Evolutionary conservation across 192 early-diverging fungal species (phyloP).

Genomic region (Backusella liffmaniae): DNA sequence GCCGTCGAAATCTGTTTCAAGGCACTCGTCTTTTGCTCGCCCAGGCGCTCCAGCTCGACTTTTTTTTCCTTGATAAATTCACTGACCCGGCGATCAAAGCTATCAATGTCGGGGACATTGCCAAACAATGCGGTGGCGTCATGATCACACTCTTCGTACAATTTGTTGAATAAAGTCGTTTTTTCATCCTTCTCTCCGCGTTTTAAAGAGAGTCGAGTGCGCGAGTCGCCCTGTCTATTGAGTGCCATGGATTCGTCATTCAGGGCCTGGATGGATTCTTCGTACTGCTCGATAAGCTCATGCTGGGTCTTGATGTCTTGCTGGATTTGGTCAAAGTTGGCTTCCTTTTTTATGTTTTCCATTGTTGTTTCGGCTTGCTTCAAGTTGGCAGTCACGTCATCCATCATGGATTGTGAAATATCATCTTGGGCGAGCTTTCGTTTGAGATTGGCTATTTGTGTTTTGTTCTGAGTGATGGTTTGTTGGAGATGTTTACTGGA

Average conservation of each 20-base stretch:
- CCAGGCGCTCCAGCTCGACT: neutral
- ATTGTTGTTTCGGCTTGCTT: neutral
- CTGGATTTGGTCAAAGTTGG: neutral
- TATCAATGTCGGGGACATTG: conserved; percentile 15
- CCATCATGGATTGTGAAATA: neutral
- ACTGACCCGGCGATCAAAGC: neutral
- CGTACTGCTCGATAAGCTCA: conserved; percentile 17
- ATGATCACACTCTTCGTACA: conserved; percentile 17
- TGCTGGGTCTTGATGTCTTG: conserved; percentile 3
- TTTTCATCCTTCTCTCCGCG: conserved; percentile 47
- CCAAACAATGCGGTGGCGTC: neutral
- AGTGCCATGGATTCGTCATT: conserved; percentile 58
- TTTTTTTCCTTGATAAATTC: neutral
- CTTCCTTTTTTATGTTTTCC: neutral
- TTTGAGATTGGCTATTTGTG: neutral
- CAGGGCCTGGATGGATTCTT: conserved; percentile 40
- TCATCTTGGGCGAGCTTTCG: neutral
- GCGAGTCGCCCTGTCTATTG: conserved; percentile 59
- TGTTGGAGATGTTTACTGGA: neutral
- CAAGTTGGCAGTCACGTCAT: neutral
- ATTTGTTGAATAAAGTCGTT: conserved; percentile 27
- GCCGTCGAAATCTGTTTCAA: neutral
- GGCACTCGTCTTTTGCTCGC: neutral
- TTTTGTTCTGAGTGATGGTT: neutral
- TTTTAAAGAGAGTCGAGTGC: conserved; percentile 55